These are phyloP conservation scores for Manihot esculenta DNA, from an alignment of 441 rosid species.

Conservation along the genomic window DNA sequence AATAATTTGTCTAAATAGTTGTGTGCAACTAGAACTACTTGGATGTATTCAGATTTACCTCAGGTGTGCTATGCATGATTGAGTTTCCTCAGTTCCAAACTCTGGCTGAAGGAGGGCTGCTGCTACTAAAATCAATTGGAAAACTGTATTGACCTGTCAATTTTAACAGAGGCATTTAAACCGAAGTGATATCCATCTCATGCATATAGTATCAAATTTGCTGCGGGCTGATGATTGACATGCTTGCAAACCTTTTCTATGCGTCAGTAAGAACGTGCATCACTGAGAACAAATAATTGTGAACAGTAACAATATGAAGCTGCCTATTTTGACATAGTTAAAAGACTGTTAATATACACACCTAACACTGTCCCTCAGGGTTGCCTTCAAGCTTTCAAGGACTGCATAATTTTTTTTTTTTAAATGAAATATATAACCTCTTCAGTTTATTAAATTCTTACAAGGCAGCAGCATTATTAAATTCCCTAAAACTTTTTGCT, in stretches of 20 bases:
- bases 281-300: too few species aligned
- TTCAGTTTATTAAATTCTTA: not conserved
- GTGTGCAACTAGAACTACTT: not conserved
- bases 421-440: not conserved
- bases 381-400: constrained; percentile 4
- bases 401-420: not conserved
- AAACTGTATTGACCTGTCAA: constrained; percentile 84
- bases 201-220: not conserved
- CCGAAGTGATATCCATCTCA: not conserved
- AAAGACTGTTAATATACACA: not conserved
- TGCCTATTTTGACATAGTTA: not conserved
- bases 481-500: not conserved
- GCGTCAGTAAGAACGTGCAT: not conserved
- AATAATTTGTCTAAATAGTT: not conserved
- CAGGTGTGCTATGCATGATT: constrained; percentile 58
- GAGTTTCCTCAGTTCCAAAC: constrained; percentile 66
- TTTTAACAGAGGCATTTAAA: not conserved
- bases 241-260: not conserved
- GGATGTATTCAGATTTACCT: constrained; percentile 41
- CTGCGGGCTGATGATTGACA: not conserved
- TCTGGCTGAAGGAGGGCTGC: constrained; percentile 85
- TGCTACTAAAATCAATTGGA: constrained; percentile 81
- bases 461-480: not conserved
- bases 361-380: not conserved
- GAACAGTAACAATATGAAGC: not conserved